Percentiles rank a stretch among this genome's conserved stretches.
phyloP scores from a whole-genome alignment of 441 rosid genomes.

The Populus hybrid region DNA sequence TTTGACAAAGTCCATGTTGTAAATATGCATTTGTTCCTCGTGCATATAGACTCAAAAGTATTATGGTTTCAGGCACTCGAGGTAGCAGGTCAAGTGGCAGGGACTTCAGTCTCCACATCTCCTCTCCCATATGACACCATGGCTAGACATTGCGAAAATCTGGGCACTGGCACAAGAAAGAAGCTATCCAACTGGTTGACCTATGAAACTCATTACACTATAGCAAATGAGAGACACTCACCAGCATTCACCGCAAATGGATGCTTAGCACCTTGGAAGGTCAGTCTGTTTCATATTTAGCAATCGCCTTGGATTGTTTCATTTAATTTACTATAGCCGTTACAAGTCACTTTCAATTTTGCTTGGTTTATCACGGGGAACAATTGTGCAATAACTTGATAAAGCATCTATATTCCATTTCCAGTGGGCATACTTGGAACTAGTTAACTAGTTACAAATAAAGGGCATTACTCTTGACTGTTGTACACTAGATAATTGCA shows the following conservation, averaged over 20 bases:
- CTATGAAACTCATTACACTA: conserved; percentile 51
- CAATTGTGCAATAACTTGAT: no score
- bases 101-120: conserved; percentile 69
- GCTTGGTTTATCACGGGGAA: no score
- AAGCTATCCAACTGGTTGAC: conserved; percentile 92
- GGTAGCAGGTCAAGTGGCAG: conserved; percentile 96
- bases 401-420: no score
- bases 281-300: conserved; percentile 10
- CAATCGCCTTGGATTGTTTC: neutral
- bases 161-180: conserved; percentile 72
- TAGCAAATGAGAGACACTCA: conserved; percentile 21
- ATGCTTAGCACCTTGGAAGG: conserved; percentile 36
- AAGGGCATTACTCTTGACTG: neutral
- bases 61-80: conserved; percentile 65
- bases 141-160: conserved; percentile 86
- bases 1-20: neutral
- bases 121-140: conserved; percentile 81
- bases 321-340: no score
- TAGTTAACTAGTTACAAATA: no score
- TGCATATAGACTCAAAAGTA: neutral
- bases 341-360: no score
- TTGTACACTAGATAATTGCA: neutral
- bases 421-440: no score
- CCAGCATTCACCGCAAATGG: conserved; percentile 32
- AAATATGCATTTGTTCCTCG: neutral